A percentile compares a stretch with the other conserved stretches of the same genome.
Evolutionary conservation across 2,329 filamentous ascomycete species (phyloP).

Genomic region (Fusarium lyarnte): DNA sequence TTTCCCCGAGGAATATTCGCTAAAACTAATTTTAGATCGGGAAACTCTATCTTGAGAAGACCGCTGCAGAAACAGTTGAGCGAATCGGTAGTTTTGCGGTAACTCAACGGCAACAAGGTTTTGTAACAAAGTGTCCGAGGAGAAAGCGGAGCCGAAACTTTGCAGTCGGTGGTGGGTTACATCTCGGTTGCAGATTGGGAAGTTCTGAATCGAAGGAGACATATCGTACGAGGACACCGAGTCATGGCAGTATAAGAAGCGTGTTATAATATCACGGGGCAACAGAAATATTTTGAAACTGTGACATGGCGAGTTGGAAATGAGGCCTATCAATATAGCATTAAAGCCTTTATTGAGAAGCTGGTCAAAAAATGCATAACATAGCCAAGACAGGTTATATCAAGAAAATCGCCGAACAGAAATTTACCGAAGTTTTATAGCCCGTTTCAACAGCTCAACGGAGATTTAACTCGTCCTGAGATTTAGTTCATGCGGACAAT

Average conservation of each 20-base stretch:
- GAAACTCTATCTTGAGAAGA: not conserved
- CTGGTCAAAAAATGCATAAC: not conserved
- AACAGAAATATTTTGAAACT: not conserved
- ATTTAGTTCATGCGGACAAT: not conserved
- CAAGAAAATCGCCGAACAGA: not conserved
- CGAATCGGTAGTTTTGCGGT: not conserved
- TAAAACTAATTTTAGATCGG: not conserved
- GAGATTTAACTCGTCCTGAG: not conserved
- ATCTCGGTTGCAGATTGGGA: not conserved
- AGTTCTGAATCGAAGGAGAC: not conserved
- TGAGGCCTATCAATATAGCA: not conserved
- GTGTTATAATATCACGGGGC: not conserved
- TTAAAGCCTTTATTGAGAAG: not conserved
- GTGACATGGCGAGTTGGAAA: fast-evolving
- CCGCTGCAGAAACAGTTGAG: not conserved
- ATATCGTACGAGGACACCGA: not conserved
- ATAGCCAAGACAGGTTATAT: not conserved
- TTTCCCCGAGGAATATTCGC: not conserved
- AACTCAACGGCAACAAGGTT: not conserved
- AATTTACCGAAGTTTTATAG: not conserved
- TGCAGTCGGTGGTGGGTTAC: not conserved
- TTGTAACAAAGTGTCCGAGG: too few relatives aligned
- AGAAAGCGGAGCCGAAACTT: not conserved
- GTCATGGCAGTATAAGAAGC: not conserved
- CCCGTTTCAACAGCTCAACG: not conserved